phyloP scores from a whole-genome alignment of 192 early-diverging fungal genomes.

The Fimicolochytrium jonesii region DNA sequence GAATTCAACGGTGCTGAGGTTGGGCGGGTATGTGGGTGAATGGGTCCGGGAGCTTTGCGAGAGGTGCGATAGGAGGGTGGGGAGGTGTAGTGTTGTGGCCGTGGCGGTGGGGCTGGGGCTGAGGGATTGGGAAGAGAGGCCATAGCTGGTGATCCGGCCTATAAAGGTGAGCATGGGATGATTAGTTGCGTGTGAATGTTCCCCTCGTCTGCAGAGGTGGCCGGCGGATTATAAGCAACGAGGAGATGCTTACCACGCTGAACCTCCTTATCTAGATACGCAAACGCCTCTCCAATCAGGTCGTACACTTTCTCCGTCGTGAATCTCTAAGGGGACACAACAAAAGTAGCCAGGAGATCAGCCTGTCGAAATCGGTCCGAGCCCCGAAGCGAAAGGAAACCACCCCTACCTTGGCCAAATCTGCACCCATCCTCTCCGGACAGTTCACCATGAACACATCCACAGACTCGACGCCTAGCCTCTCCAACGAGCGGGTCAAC shows the following conservation, averaged over 20 bases:
- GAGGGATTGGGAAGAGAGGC: slow-evolving; percentile 67
- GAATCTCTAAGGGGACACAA: not conserved
- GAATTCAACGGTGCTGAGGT: slow-evolving; percentile 62
- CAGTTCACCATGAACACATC: slow-evolving; percentile 76
- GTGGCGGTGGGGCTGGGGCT: slow-evolving; percentile 44
- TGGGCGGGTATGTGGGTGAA: too few species aligned
- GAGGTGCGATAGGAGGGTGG: slow-evolving; percentile 34
- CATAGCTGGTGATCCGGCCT: slow-evolving; percentile 60
- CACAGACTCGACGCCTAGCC: slow-evolving; percentile 51
- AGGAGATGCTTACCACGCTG: slow-evolving; percentile 24
- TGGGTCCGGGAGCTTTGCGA: too few species aligned
- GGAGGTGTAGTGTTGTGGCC: slow-evolving; percentile 60
- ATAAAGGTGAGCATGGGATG: not conserved
- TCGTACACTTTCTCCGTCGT: slow-evolving; percentile 46
- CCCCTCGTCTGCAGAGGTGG: not conserved
- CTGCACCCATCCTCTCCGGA: slow-evolving; percentile 62
- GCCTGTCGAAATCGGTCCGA: too few species aligned
- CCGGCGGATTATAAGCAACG: not conserved
- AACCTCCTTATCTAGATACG: slow-evolving; percentile 64
- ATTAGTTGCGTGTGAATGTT: not conserved
- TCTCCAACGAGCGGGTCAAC: slow-evolving; percentile 48
- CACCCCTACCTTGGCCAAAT: not conserved
- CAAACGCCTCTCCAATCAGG: slow-evolving; percentile 50
- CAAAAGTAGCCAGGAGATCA: not conserved
- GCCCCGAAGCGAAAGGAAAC: too few species aligned